Conservation (phyloP, 2,329 filamentous ascomycete species). For the Verticillium longisporum region DNA sequence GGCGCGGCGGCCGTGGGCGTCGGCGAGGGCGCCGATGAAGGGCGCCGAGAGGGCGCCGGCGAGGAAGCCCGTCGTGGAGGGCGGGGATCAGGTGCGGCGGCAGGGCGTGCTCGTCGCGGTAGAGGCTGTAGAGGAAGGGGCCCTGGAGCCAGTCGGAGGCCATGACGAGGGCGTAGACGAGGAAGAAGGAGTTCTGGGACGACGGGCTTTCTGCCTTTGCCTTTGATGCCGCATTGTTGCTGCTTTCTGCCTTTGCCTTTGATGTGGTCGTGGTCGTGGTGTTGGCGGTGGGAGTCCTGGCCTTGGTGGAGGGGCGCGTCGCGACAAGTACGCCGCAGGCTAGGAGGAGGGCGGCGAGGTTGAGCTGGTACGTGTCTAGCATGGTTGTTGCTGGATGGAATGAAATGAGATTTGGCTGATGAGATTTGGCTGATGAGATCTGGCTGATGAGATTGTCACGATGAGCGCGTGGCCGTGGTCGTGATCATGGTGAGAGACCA, state of each 20-base stretch:
- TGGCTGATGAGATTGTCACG: no score
- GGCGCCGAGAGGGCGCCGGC: slow-evolving; percentile 35
- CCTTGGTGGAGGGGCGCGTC: slow-evolving; percentile 9
- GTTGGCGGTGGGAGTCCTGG: no score
- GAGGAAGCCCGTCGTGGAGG: slow-evolving; percentile 34
- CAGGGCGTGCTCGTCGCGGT: slow-evolving; percentile 23
- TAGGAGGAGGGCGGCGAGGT: slow-evolving; percentile 23
- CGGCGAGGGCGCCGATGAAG: slow-evolving; percentile 39
- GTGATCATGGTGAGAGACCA: neutral
- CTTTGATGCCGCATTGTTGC: neutral
- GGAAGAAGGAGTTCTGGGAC: slow-evolving; percentile 24
- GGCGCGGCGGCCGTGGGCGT: slow-evolving; percentile 40
- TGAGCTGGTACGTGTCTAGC: slow-evolving; percentile 26
- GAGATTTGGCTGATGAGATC: no score
- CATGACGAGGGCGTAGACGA: slow-evolving; percentile 41
- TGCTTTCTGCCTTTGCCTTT: slow-evolving; percentile 1
- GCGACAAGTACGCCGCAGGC: slow-evolving; percentile 19
- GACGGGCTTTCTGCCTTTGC: no score
- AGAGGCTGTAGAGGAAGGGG: slow-evolving; percentile 28
- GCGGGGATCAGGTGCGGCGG: slow-evolving; percentile 22
- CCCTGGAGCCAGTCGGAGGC: slow-evolving; percentile 42
- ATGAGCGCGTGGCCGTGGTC: neutral
- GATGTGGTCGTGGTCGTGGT: no score
- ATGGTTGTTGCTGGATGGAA: neutral
- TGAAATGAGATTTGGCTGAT: neutral